Base-by-base conservation (phyloP, 2,329 filamentous ascomycete species). In the Xylariaceae sp. region DNA sequence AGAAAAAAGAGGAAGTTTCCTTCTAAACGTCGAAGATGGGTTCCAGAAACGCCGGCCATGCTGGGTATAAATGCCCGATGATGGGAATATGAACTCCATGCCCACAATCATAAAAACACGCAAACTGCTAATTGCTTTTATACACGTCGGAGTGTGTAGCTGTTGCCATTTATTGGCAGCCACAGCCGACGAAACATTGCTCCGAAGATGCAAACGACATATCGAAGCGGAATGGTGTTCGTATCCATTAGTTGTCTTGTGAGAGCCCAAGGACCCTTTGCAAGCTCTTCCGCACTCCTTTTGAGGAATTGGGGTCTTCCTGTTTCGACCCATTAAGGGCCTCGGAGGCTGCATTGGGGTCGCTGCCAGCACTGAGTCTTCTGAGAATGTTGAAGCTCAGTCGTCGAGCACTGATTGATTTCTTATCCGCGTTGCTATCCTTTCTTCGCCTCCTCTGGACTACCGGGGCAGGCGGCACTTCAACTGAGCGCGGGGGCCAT, bases 401-500 rank as follows among this genome's bases (percentile, higher is more conserved):
- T 50, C 79, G 75, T 30, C 79, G 74, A 17, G 71, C 66, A 2
- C 71, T 67, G 37, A 69, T 75, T 8, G 64, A 51, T 51, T 56
- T 69, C 15, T 72, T 72, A 42, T 61, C 63, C 35, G 45, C 53
- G 50, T 51, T 66, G 67, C 68, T 72, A 71, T 69, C 63, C 54
- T 64, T 66, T 57, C 62, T 78, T 70, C 73, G 78, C 71, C 73
- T 78, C 66, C 74, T 78, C 45, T 74, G 74, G 9, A 73, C 69
- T 2, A 72, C 74, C 3, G 75, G 69, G 9, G 66, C 73, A 61
- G 68, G 74, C 56, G 66, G 72, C 69, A 78, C 67, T 51, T 80
- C 69, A 15, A 76, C 76, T 0, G 80, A 73, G 66, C 83, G 84
- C 1, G 89, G 90, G 3, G 93, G 92, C 93, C 93, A 97, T 73